Evolutionary conservation across 768 basidiomycete genomes (phyloP), one percentile per base, ranked within the genome.

Genomic region (Paxillus rubicundulus): DNA sequence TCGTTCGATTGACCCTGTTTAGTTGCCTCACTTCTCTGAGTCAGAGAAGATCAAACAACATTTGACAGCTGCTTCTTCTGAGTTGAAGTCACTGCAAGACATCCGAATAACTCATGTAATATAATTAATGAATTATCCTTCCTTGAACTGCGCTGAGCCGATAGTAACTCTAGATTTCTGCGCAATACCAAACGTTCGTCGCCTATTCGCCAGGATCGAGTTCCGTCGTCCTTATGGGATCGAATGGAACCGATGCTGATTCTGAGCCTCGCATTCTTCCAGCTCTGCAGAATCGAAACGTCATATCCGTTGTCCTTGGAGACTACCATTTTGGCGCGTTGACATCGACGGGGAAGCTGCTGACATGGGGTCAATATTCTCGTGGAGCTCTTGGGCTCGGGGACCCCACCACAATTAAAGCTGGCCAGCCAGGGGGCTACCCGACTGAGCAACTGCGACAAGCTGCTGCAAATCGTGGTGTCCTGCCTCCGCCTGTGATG

Each of bases 311-410:
- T 50, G 86, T 87, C 13, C 78, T 93, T 46, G 96, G 96, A 5
- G 96, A 98, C 70, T 97, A 95, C 68, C 96, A 98, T 72, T 84
- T 78, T 63, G 89, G 84, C 33, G 95, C 96, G 1, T 74, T 97
- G 61, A 95, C 92, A 3, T 75, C 80, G 36, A 68, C 76, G 20
- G 96, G 95, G 14, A 79, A 84, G 63, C 73, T 93, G 21, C 72
- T 87, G 17, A 89, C 93, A 10, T 95, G 90, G 92, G 92, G 92
- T 14, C 58, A 68, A 21, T 87, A 84, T 69, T 87, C 86, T 18
- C 66, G 72, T 28, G 94, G 95, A 10, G 93, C 93, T 2, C 75
- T 97, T 34, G 95, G 95, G 1, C 76, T 97, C 2, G 93, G 94
- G 4, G 84, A 91, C 66, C 89, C 92, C 1, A 68, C 70, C 9